Conservation (phyloP, 2,329 filamentous ascomycete species). For the Fusarium penzigii region DNA sequence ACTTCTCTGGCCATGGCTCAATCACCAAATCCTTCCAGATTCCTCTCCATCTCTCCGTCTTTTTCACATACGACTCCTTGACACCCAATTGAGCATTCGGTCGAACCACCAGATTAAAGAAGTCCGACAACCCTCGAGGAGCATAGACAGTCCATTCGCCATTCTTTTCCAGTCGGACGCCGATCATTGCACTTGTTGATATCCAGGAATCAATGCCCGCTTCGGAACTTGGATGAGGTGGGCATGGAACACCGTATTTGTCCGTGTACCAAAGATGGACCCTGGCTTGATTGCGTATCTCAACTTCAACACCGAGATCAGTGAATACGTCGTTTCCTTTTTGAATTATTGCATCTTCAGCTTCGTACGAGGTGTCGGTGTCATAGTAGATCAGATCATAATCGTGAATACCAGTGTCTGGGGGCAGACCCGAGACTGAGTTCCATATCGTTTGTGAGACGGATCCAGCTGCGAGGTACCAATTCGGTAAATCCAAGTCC, state of each 20-base stretch:
- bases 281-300: slow-evolving; percentile 41
- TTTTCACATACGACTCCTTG: slow-evolving; percentile 32
- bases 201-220: slow-evolving; percentile 37
- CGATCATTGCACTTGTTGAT: slow-evolving; percentile 38
- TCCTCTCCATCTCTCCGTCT: slow-evolving; percentile 32
- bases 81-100: slow-evolving; percentile 33
- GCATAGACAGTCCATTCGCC: slow-evolving; percentile 37
- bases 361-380: slow-evolving; percentile 37
- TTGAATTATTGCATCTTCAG: slow-evolving; percentile 38
- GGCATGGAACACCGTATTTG: slow-evolving; percentile 33
- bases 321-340: slow-evolving; percentile 31
- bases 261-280: slow-evolving; percentile 40
- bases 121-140: slow-evolving; percentile 37
- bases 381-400: slow-evolving; percentile 42
- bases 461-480: slow-evolving; percentile 39
- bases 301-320: slow-evolving; percentile 33
- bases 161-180: slow-evolving; percentile 25
- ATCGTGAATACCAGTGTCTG: slow-evolving; percentile 37
- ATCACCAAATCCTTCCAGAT: slow-evolving; percentile 33
- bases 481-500: slow-evolving; percentile 32
- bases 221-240: slow-evolving; percentile 33
- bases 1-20: slow-evolving; percentile 23
- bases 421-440: slow-evolving; percentile 26
- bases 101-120: slow-evolving; percentile 35
- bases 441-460: slow-evolving; percentile 44